These are phyloP conservation scores for Xylariaceae sp. DNA, from an alignment of 2,329 filamentous ascomycete species.

Conservation along the genomic window DNA sequence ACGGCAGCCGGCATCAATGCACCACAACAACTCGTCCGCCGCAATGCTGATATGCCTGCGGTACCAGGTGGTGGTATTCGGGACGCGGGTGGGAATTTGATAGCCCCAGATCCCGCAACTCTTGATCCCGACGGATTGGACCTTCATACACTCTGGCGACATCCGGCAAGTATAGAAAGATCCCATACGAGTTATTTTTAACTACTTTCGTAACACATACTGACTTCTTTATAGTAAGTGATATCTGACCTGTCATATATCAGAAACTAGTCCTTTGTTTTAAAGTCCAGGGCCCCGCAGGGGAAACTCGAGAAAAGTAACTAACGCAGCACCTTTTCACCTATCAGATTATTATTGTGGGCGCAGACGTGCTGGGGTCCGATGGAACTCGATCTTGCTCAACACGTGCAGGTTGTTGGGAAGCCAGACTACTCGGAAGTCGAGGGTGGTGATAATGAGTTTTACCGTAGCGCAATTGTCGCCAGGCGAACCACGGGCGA, in stretches of 20 bases:
- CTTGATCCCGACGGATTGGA: slow-evolving; percentile 14
- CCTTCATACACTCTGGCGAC: slow-evolving; percentile 15
- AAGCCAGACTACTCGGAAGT: slow-evolving; percentile 15
- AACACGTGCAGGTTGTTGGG: slow-evolving; percentile 10
- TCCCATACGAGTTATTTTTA: no score
- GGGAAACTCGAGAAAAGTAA: no score
- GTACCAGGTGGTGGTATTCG: slow-evolving; percentile 14
- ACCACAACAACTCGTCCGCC: slow-evolving; percentile 13
- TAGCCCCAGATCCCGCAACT: slow-evolving; percentile 15
- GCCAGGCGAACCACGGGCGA: slow-evolving; percentile 3
- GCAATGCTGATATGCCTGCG: slow-evolving; percentile 15
- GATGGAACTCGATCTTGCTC: slow-evolving; percentile 13
- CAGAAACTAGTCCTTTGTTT: no score
- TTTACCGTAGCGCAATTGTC: slow-evolving; percentile 15
- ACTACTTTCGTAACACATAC: no score
- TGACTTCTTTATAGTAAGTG: no score
- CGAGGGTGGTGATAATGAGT: slow-evolving; percentile 8
- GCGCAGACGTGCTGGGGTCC: slow-evolving; percentile 15
- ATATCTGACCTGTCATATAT: no score
- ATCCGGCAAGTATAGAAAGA: no score
- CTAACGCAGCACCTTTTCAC: no score
- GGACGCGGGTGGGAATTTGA: slow-evolving; percentile 6
- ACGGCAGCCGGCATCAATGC: slow-evolving; percentile 9
- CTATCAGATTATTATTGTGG: slow-evolving; percentile 8
- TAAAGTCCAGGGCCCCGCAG: no score